A percentile compares a stretch with the other conserved stretches of the same genome.
These are phyloP conservation scores for Zygosaccharomyces pseudobailii DNA, from an alignment of 1,139 yeast species.

Conservation along the genomic window DNA sequence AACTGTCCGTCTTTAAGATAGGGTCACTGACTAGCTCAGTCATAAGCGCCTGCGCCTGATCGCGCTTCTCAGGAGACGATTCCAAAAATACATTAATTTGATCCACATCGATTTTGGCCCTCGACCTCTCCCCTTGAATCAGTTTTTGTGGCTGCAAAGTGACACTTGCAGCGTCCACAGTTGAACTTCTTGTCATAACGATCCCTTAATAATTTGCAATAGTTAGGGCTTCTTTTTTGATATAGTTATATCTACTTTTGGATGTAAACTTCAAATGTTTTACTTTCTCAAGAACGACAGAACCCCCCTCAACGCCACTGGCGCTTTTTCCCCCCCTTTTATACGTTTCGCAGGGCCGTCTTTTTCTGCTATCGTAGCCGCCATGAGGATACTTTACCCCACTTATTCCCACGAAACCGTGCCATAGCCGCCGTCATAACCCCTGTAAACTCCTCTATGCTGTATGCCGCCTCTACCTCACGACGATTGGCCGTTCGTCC, in stretches of 20 bases:
- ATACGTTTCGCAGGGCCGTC: background rate
- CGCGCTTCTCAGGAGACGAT: slow-evolving; percentile 46
- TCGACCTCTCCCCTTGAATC: slow-evolving; percentile 46
- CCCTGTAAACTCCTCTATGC: background rate
- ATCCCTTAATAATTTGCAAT: background rate
- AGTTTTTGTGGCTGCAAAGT: slow-evolving; percentile 30
- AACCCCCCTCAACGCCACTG: background rate
- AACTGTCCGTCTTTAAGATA: slow-evolving; percentile 43
- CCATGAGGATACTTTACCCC: background rate
- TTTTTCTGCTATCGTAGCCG: background rate
- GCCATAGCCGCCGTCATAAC: background rate
- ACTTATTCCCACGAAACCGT: background rate
- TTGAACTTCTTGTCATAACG: slow-evolving; percentile 29
- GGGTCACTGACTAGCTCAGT: slow-evolving; percentile 54
- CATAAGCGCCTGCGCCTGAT: slow-evolving; percentile 44
- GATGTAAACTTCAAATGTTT: background rate
- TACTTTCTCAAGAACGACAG: background rate
- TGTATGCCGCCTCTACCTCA: background rate
- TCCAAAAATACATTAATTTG: slow-evolving; percentile 52
- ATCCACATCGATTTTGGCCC: slow-evolving; percentile 44
- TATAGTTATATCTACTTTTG: no score
- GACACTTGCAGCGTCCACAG: slow-evolving; percentile 19
- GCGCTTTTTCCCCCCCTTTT: background rate
- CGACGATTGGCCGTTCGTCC: background rate
- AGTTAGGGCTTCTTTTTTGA: no score